These are phyloP conservation scores for Spizellomyces sp. DNA, from an alignment of 192 early-diverging fungal genomes.

Conservation along the genomic window DNA sequence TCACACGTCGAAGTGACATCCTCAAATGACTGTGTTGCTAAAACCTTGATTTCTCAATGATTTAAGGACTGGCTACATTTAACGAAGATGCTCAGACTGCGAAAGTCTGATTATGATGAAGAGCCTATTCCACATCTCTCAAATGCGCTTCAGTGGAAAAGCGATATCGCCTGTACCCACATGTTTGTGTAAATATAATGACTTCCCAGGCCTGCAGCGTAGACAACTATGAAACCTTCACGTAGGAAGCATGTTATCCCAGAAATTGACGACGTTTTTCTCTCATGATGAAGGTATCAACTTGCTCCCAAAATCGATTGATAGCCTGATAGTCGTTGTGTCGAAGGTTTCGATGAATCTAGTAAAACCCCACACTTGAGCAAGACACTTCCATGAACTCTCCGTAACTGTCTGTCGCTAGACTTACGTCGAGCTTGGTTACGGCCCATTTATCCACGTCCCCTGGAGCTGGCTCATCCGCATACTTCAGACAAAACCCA, in stretches of 20 bases:
- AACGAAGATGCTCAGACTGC: too few species aligned
- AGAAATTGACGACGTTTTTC: slow-evolving; percentile 30
- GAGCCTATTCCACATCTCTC: too few species aligned
- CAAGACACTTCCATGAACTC: neutral
- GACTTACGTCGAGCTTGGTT: slow-evolving; percentile 38
- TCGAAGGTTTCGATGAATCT: slow-evolving; percentile 50
- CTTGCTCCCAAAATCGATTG: slow-evolving; percentile 53
- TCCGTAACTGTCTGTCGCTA: neutral
- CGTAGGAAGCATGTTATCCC: neutral
- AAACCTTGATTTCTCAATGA: too few species aligned
- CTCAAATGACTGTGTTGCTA: too few species aligned
- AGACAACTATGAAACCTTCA: too few species aligned
- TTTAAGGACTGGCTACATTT: too few species aligned
- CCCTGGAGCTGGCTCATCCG: slow-evolving; percentile 48
- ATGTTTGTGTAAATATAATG: too few species aligned
- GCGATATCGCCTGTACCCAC: too few species aligned
- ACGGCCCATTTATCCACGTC: slow-evolving; percentile 54
- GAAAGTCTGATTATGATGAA: too few species aligned
- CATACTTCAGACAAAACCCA: slow-evolving; percentile 57
- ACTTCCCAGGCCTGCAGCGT: too few species aligned
- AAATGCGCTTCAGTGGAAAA: too few species aligned
- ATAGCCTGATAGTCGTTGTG: slow-evolving; percentile 54
- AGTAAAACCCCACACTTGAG: slow-evolving; percentile 1
- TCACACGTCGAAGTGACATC: too few species aligned
- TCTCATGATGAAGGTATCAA: slow-evolving; percentile 45